Evolutionary conservation across 257 asterid species (phyloP).

Genomic region (Ocimum tenuiflorum): DNA sequence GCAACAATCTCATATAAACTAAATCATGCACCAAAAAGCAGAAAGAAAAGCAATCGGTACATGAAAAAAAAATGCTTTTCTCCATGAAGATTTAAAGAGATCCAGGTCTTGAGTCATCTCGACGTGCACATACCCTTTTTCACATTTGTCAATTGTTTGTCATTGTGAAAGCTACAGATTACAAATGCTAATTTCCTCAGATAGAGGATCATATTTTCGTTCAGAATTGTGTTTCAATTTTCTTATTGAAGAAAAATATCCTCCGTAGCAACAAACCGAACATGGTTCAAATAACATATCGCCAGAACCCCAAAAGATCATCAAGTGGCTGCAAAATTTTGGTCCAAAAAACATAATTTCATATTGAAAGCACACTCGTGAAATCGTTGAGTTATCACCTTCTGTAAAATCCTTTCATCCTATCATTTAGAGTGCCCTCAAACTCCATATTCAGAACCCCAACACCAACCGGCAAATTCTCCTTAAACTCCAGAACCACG

Average conservation of each 20-base stretch:
- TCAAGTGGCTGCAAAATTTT: neutral
- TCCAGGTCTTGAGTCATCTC: neutral
- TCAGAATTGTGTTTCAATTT: neutral
- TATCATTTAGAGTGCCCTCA: slow-evolving; percentile 74
- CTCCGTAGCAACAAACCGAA: neutral
- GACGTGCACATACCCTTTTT: neutral
- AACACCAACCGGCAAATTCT: slow-evolving; percentile 58
- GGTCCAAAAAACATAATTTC: neutral
- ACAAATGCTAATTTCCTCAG: neutral
- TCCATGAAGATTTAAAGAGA: neutral
- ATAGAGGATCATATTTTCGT: neutral
- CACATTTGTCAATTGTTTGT: neutral
- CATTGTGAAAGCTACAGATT: neutral
- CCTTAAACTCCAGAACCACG: slow-evolving; percentile 58
- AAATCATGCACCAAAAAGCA: slow-evolving; percentile 1
- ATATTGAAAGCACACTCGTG: too few relatives aligned
- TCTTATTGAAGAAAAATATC: neutral
- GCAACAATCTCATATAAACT: neutral
- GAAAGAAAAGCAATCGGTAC: slow-evolving; percentile 2
- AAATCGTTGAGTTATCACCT: slow-evolving; percentile 51
- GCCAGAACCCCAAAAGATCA: neutral
- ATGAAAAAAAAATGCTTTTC: neutral
- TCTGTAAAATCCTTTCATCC: slow-evolving; percentile 95
- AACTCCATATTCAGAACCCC: slow-evolving; percentile 63
- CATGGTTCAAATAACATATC: neutral